Evolutionary conservation across 2,329 filamentous ascomycete species (phyloP).

Genomic region (Lachnellula hyalina): DNA sequence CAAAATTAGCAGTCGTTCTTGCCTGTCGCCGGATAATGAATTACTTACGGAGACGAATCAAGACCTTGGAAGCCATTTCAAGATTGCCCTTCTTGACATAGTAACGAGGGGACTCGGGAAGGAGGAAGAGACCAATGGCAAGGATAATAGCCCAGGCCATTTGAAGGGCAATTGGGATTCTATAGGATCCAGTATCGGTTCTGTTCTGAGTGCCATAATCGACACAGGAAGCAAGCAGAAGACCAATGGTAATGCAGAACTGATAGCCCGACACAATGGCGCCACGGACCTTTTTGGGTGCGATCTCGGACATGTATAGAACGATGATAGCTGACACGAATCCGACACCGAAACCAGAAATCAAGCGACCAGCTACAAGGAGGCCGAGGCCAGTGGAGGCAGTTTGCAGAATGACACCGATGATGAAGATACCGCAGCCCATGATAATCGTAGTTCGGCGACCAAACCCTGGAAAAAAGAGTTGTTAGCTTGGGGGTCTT

Average conservation of each 20-base stretch:
- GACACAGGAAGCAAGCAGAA: constrained; percentile 69
- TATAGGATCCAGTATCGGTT: constrained; percentile 62
- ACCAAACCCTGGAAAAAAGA: constrained; percentile 45
- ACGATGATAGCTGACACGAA: constrained; percentile 77
- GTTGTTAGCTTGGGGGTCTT: neutral
- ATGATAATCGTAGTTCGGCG: constrained; percentile 65
- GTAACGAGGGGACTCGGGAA: constrained; percentile 83
- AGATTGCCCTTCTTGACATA: constrained; percentile 74
- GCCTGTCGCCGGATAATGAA: neutral
- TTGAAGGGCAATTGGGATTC: constrained; percentile 76
- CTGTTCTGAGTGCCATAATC: constrained; percentile 65
- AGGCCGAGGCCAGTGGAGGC: constrained; percentile 44
- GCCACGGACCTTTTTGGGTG: constrained; percentile 68
- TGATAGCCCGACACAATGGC: constrained; percentile 78
- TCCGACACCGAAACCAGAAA: constrained; percentile 74
- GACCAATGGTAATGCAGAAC: constrained; percentile 76
- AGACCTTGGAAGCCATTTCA: constrained; percentile 54
- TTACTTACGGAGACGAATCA: constrained; percentile 59
- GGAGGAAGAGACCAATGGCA: constrained; percentile 62
- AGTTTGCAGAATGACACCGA: constrained; percentile 57
- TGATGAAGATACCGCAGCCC: constrained; percentile 64
- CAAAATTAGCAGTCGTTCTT: too few relatives aligned
- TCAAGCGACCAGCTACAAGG: constrained; percentile 58
- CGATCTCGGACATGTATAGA: constrained; percentile 63
- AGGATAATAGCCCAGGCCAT: constrained; percentile 77